phyloP scores from a whole-genome alignment of 139 green algal genomes.

The Picochlorum sp. region DNA sequence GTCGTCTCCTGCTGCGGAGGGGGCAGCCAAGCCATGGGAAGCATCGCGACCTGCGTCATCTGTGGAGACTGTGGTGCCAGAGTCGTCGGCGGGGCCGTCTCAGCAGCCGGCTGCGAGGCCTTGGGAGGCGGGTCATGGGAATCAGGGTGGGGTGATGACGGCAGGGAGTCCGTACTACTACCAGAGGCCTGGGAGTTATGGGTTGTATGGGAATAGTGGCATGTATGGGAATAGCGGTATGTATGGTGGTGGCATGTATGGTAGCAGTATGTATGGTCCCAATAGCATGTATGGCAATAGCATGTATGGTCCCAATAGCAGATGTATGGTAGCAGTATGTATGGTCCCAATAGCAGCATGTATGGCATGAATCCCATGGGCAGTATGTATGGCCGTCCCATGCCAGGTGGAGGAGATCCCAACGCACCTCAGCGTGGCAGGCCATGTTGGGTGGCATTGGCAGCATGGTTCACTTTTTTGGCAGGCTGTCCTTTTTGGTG shows the following conservation, averaged over 20 bases:
- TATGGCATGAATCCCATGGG: constrained; percentile 28
- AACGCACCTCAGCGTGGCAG: constrained; percentile 66
- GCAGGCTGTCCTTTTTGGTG: constrained; percentile 89
- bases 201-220: constrained; percentile 2
- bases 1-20: constrained; percentile 8
- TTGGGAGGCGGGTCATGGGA: background rate
- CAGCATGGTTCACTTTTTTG: constrained; percentile 87
- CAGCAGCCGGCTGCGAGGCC: background rate
- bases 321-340: background rate
- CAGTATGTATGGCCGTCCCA: constrained; percentile 32
- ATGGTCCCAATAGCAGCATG: constrained; percentile 13
- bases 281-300: constrained; percentile 11
- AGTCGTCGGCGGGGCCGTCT: background rate
- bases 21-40: constrained; percentile 60
- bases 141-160: no score
- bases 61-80: background rate
- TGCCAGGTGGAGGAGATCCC: constrained; percentile 34
- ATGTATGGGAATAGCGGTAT: constrained; percentile 1
- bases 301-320: background rate
- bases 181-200: background rate
- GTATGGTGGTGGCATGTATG: background rate
- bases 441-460: constrained; percentile 35
- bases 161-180: background rate
- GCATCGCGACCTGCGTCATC: constrained; percentile 1
- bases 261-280: background rate